Conservation (phyloP, 345 rosid species). For the Aquilaria sinensis region DNA sequence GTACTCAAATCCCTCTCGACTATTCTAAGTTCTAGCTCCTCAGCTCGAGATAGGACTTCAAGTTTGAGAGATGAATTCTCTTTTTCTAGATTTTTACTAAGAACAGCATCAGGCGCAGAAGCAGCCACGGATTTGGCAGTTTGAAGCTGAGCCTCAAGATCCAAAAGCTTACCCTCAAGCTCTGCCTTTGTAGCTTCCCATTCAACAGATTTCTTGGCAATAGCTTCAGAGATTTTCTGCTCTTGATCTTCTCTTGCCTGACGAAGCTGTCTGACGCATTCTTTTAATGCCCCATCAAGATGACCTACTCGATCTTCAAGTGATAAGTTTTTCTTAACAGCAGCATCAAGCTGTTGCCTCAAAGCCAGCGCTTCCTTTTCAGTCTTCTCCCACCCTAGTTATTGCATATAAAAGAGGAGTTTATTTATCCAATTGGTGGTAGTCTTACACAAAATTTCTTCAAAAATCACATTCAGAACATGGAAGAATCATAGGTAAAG, state of each 20-base stretch:
- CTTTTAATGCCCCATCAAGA: constrained; percentile 95
- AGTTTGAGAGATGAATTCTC: constrained; percentile 55
- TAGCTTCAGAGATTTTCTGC: constrained; percentile 51
- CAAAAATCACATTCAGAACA: too few relatives aligned
- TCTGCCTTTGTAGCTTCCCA: constrained; percentile 57
- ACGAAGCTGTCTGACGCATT: constrained; percentile 84
- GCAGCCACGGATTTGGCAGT: constrained; percentile 27
- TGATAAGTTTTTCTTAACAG: constrained; percentile 32
- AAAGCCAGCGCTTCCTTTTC: constrained; percentile 64
- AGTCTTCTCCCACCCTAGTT: constrained; percentile 96
- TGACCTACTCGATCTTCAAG: constrained; percentile 74
- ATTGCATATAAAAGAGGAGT: constrained; percentile 1
- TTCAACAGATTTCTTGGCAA: constrained; percentile 41
- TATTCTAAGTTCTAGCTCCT: constrained; percentile 52
- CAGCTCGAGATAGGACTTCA: constrained; percentile 41
- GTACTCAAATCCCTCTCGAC: constrained; percentile 85
- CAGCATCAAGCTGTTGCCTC: constrained; percentile 72
- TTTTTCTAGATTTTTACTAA: constrained; percentile 45
- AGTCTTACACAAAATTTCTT: too few relatives aligned
- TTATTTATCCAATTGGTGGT: background rate
- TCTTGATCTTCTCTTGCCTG: constrained; percentile 88
- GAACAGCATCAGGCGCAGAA: constrained; percentile 26
- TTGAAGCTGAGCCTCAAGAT: constrained; percentile 39
- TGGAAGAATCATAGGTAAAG: too few relatives aligned
- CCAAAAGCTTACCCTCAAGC: constrained; percentile 39